Conservation (phyloP, 1,284 basidiomycete species). For the Pseudozyma tsukubaensis region DNA sequence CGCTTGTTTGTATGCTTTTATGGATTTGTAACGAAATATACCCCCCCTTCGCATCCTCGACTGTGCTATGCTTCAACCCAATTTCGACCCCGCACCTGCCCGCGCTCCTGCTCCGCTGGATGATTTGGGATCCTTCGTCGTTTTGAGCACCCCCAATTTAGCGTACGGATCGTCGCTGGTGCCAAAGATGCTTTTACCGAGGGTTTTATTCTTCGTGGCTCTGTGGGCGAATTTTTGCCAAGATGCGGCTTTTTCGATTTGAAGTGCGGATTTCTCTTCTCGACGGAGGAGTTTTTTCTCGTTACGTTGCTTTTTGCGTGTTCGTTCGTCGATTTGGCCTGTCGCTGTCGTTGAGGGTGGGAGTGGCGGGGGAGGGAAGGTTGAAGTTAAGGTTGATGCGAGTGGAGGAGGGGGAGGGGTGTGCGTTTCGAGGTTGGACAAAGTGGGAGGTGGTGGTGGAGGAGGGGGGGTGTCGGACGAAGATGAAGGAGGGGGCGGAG, state of each 20-base stretch:
- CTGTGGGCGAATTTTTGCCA: slow-evolving; percentile 97
- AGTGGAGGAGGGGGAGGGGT: slow-evolving; percentile 66
- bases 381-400: background rate
- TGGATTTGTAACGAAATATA: slow-evolving; percentile 3
- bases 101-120: background rate
- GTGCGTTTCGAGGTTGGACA: slow-evolving; percentile 37
- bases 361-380: slow-evolving; percentile 3
- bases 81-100: background rate
- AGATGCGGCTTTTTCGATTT: slow-evolving; percentile 84
- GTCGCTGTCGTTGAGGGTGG: background rate
- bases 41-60: background rate
- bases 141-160: slow-evolving; percentile 73
- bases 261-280: slow-evolving; percentile 89
- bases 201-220: slow-evolving; percentile 77
- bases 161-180: slow-evolving; percentile 93
- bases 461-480: slow-evolving; percentile 68
- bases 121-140: slow-evolving; percentile 15
- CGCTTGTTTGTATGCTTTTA: background rate
- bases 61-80: too few species aligned
- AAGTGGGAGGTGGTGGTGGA: slow-evolving; percentile 46
- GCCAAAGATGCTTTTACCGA: slow-evolving; percentile 83
- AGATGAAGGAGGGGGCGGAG: slow-evolving; percentile 73
- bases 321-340: slow-evolving; percentile 17
- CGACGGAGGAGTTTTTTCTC: slow-evolving; percentile 91
- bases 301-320: slow-evolving; percentile 80